Evolutionary conservation across 192 early-diverging fungal genomes (phyloP), one percentile per base, ranked within the genome.

Genomic region (Piromyces finnis): DNA sequence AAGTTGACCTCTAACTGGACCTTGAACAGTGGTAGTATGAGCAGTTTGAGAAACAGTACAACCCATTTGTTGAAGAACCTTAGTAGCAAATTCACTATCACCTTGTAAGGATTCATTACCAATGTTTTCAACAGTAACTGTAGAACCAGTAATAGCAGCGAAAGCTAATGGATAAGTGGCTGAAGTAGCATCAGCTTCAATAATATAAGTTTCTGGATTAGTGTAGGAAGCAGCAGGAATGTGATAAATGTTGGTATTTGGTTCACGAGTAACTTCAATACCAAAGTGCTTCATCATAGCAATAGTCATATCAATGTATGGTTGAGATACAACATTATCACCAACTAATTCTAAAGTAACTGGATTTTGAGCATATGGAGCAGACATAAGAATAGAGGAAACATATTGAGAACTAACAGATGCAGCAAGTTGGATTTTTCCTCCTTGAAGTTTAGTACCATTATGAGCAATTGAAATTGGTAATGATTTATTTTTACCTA

Each of bases 301-400:
- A 77, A 97, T 92, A 9, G 97, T 99, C 97, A 99, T 98, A 85
- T 99, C 96, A 82, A 99, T 99, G 87, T 99, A 99, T 15, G 94
- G 95, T 84, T 97, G 95, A 39, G 95, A 96, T 78, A 99, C 95
- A 30, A 99, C 96, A 80, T 95, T 91, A 41, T 95, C 96, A 78
- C 96, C 96, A 27, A 91, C 91, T 29, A 99, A 87, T 78, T 90
- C 92, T 51, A 99, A 86, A 18, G 89, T 90, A 18, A 98, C 94
- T 0, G 92, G 87, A 51, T 89, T 84, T 82, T 85, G 83, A 18
- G 97, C 96, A 83, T 98, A 98, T 11, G 97, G 97, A 0, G 96
- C 97, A 59, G 95, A 95, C 51, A 99, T 88, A 22, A 99, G 89
- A 80, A 99, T 96, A 18, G 96, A 95, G 22, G 95, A 96, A 28